Evolutionary conservation across 495 filamentous ascomycete species (phyloP), one percentile per base, ranked within the genome.

Genomic region (Aspergillus bridgeri): DNA sequence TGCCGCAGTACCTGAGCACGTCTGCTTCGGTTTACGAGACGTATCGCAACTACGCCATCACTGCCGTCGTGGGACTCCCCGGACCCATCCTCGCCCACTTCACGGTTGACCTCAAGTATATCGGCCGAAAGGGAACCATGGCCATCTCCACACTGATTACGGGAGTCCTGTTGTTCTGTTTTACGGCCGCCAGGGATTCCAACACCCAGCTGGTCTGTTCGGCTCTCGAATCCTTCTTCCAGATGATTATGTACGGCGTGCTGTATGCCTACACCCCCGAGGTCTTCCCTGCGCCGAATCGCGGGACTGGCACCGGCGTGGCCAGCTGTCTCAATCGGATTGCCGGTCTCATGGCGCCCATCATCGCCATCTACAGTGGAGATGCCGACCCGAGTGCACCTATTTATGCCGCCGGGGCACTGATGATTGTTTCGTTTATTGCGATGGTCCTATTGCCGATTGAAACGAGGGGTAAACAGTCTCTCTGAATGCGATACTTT

Each of bases 11-110:
- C 60, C 75, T 86, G n/a, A 60, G 68, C 33, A 45, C 53, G 51
- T 58, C 61, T 8, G 76, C 69, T 51, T 69, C 76, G 1, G 71
- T 71, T 54, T 75, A 71, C 60, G 69, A 72, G 33, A 76, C 75
- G n/a, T 83, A 84, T 63, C 78, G 81, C 27, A 81, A 84, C 60
- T 77, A 81, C 59, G 70, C 73, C 52, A 83, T 86, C 57, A 82
- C 75, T 0, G 74, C 78, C 0, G 71, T 80, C 27, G 73, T 76
- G 43, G 80, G 81, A 7, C 73, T 85, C 19, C 81, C 81, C 0
- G 83, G 81, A 3, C 74, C 75, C 8, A 67, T 85, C 24, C 54
- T 83, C 20, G 80, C 69, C n/a, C 72, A 70, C 51, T 70, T 62
- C 22, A 69, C 71, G 5, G 76, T 86, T 46, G 75, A 84, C 42